Conservation (phyloP, 495 filamentous ascomycete species). For the Podospora appendiculata region DNA sequence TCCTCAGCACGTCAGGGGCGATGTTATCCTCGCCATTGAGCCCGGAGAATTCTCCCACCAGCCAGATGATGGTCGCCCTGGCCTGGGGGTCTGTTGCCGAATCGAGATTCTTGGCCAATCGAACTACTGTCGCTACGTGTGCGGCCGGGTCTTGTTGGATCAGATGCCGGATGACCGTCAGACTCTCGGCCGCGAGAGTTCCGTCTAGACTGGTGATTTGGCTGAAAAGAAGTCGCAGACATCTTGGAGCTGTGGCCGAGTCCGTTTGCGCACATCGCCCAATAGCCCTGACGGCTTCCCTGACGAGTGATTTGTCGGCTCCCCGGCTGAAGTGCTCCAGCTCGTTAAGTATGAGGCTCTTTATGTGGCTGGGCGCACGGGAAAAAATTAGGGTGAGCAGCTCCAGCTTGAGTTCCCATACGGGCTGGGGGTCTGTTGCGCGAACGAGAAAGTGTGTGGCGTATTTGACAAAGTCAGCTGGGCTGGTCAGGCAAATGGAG, state of each 20-base stretch:
- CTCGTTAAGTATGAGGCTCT: conserved; percentile 82
- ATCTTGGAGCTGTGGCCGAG: conserved; percentile 59
- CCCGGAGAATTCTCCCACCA: conserved; percentile 89
- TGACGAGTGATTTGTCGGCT: conserved; percentile 66
- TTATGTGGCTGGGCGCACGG: conserved; percentile 62
- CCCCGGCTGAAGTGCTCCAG: conserved; percentile 84
- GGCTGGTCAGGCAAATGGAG: conserved; percentile 65
- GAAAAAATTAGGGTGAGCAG: conserved; percentile 85
- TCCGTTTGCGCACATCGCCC: conserved; percentile 85
- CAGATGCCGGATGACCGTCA: conserved; percentile 90
- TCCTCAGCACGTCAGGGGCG: conserved; percentile 85
- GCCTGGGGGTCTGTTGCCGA: conserved; percentile 76
- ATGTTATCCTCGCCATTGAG: conserved; percentile 74
- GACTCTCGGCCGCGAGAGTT: conserved; percentile 77
- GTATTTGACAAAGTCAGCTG: conserved; percentile 74
- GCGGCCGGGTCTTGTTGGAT: conserved; percentile 82
- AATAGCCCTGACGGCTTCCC: conserved; percentile 84
- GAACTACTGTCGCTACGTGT: conserved; percentile 72
- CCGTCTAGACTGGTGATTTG: conserved; percentile 81
- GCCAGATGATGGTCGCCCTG: conserved; percentile 90
- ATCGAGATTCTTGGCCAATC: conserved; percentile 87
- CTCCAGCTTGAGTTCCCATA: conserved; percentile 88
- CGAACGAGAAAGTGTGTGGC: conserved; percentile 81
- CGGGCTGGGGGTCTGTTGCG: conserved; percentile 68
- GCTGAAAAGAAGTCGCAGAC: conserved; percentile 69